A percentile compares a stretch with the other conserved stretches of the same genome.
phyloP scores from a whole-genome alignment of 305 asterid genomes.

The Fraxinus sp. region DNA sequence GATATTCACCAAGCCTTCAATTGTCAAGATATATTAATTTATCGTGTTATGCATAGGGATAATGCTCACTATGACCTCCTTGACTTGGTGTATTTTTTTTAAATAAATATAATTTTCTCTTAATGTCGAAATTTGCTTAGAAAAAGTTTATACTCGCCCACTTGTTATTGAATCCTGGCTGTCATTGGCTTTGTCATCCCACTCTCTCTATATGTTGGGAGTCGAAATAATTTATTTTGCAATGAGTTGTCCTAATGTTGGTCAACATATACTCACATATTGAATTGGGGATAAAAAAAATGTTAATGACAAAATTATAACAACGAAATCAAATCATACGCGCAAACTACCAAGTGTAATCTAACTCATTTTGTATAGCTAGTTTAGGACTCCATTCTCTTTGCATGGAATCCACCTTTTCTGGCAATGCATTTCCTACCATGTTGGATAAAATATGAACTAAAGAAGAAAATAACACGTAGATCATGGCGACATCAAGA shows the following conservation, averaged over 20 bases:
- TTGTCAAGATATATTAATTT: not conserved
- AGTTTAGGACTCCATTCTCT: not conserved
- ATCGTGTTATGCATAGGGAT: not conserved
- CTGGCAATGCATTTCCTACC: not conserved
- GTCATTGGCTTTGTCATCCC: not conserved
- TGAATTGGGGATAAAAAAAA: not conserved
- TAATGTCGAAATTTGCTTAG: not conserved
- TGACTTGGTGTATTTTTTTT: not conserved
- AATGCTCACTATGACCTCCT: not conserved
- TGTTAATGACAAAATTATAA: not conserved
- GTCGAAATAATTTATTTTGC: not conserved
- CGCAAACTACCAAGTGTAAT: not conserved
- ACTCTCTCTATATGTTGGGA: not conserved
- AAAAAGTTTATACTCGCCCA: not conserved
- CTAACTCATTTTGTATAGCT: not conserved
- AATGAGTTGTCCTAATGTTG: not conserved
- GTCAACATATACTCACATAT: not conserved
- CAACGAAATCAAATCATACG: not conserved
- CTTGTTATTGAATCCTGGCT: not conserved
- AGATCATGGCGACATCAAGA: not conserved
- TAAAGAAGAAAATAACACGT: not conserved
- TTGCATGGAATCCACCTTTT: not conserved
- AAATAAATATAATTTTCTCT: not conserved
- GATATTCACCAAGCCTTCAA: not conserved
- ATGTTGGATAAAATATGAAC: not conserved